A percentile compares a stretch with the other conserved stretches of the same genome.
Evolutionary conservation across 495 filamentous ascomycete genomes (phyloP).

Genomic region (Opeltia flavorubescens): DNA sequence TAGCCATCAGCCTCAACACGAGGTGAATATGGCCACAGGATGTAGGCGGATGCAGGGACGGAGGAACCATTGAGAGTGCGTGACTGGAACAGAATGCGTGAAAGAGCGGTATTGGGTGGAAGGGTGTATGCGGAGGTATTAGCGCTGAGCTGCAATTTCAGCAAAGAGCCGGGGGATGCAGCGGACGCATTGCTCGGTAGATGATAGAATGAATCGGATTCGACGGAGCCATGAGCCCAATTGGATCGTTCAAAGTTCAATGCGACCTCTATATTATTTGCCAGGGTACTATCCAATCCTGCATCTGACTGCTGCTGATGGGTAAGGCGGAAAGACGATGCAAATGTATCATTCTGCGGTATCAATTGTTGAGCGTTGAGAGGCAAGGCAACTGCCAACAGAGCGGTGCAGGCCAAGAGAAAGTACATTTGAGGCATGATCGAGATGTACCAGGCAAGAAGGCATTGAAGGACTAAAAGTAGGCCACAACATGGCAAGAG

Average conservation of each 20-base stretch:
- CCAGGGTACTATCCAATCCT: slow-evolving; percentile 4
- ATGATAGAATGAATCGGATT: slow-evolving; percentile 18
- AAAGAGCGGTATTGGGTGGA: slow-evolving; percentile 26
- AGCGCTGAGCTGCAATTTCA: slow-evolving; percentile 25
- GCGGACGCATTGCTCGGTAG: slow-evolving; percentile 11
- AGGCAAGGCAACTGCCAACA: no score
- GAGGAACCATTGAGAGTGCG: slow-evolving; percentile 29
- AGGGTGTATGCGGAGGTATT: slow-evolving; percentile 21
- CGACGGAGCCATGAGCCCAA: slow-evolving; percentile 21
- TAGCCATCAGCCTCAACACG: slow-evolving; percentile 12
- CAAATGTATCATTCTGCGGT: no score
- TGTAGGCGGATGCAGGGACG: slow-evolving; percentile 34
- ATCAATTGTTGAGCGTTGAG: no score
- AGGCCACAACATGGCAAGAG: no score
- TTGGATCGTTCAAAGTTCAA: slow-evolving; percentile 25
- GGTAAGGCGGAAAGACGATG: no score
- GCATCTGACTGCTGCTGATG: no score
- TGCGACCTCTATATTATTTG: not conserved
- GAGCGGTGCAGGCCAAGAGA: no score
- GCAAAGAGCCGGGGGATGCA: slow-evolving; percentile 18
- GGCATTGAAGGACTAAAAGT: no score
- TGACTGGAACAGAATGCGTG: slow-evolving; percentile 35
- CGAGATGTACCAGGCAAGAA: no score
- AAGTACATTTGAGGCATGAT: no score
- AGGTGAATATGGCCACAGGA: slow-evolving; percentile 37